phyloP scores from a whole-genome alignment of 345 rosid species.

The Citrus sinensis region DVS_A1.0 CM039161.1:20129501-20130000 shows the following conservation, averaged over 20 bases:
- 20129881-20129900: slow-evolving; percentile 15
- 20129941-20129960: slow-evolving; percentile 8
- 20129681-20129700: slow-evolving; percentile 4
- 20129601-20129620: background rate
- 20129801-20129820: background rate
- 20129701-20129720: background rate
- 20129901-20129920: slow-evolving; percentile 12
- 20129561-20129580: background rate
- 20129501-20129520: background rate
- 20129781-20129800: background rate
- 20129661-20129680: background rate
- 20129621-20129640: background rate
- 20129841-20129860: background rate
- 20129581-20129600: background rate
- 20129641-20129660: background rate
- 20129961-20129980: slow-evolving; percentile 24
- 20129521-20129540: background rate
- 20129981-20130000: slow-evolving; percentile 25
- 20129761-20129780: background rate
- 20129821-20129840: background rate
- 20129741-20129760: background rate
- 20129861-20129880: slow-evolving; percentile 1
- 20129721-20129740: background rate
- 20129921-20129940: slow-evolving; percentile 22
- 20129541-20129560: background rate